Evolutionary conservation across 106 monocot genomes (phyloP).

Genomic region (Allium sativum): DNA sequence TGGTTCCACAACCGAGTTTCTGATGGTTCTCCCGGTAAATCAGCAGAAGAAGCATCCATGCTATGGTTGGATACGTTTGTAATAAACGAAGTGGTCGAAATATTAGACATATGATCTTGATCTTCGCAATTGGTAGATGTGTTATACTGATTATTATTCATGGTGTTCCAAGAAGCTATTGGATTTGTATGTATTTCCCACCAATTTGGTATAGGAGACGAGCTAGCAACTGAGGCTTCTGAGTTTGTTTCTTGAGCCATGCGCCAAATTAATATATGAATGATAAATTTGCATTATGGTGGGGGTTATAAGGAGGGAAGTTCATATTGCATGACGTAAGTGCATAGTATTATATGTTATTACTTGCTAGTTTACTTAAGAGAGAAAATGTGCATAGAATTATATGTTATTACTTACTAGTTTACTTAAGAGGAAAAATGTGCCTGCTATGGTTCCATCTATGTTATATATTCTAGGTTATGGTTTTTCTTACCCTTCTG

Average conservation of each 20-base stretch:
- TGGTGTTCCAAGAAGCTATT: constrained; percentile 28
- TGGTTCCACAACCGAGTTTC: constrained; percentile 81
- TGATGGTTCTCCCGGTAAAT: constrained; percentile 9
- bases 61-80: constrained; percentile 31
- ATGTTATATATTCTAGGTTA: constrained; percentile 8
- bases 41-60: constrained; percentile 38
- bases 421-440: too few relatives aligned
- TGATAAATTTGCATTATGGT: not conserved
- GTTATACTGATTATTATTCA: constrained; percentile 16
- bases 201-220: constrained; percentile 31
- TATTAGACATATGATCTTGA: constrained; percentile 32
- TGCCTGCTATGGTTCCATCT: not conserved
- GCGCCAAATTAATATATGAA: not conserved
- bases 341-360: too few relatives aligned
- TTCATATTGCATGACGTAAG: not conserved
- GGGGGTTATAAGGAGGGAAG: constrained; percentile 3
- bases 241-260: constrained; percentile 68
- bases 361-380: too few relatives aligned
- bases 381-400: not conserved
- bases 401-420: too few relatives aligned
- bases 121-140: constrained; percentile 20
- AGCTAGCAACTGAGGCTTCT: constrained; percentile 62
- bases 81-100: constrained; percentile 30
- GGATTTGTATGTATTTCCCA: constrained; percentile 37
- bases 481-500: not conserved